These are phyloP conservation scores for Cryptococcus sp. DNA, from an alignment of 1,284 basidiomycete species.

Conservation along the genomic window DNA sequence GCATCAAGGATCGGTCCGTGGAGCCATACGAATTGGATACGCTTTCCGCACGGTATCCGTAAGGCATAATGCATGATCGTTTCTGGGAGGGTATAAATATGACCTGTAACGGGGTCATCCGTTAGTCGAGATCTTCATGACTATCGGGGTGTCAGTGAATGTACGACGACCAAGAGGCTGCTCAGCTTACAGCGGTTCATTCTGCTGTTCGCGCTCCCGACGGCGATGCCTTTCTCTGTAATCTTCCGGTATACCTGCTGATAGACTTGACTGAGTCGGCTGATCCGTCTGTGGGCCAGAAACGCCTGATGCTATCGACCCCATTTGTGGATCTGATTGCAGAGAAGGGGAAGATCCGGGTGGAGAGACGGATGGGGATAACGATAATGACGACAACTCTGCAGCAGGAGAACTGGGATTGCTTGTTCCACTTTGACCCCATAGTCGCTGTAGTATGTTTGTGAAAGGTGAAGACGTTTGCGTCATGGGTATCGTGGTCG, in stretches of 20 bases:
- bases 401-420: constrained; percentile 15
- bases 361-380: not conserved
- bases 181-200: not conserved
- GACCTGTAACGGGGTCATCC: not conserved
- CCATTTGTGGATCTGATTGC: not conserved
- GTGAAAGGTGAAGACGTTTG: constrained; percentile 11
- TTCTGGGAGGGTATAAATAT: no score
- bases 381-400: not conserved
- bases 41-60: no score
- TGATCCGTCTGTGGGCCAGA: no score
- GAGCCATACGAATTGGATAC: no score
- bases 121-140: constrained; percentile 15
- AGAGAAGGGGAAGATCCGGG: not conserved
- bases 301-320: no score
- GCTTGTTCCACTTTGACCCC: constrained; percentile 29
- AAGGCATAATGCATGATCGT: no score
- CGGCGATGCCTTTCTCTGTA: constrained; percentile 31
- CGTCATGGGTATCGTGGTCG: not conserved
- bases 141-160: constrained; percentile 1
- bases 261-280: not conserved
- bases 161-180: constrained; percentile 2
- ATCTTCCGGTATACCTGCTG: constrained; percentile 32
- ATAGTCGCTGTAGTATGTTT: constrained; percentile 32
- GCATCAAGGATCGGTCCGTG: no score
- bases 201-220: constrained; percentile 23